Evolutionary conservation across 768 basidiomycete species (phyloP).

Genomic region (Pleurotus tuber-regium): DNA sequence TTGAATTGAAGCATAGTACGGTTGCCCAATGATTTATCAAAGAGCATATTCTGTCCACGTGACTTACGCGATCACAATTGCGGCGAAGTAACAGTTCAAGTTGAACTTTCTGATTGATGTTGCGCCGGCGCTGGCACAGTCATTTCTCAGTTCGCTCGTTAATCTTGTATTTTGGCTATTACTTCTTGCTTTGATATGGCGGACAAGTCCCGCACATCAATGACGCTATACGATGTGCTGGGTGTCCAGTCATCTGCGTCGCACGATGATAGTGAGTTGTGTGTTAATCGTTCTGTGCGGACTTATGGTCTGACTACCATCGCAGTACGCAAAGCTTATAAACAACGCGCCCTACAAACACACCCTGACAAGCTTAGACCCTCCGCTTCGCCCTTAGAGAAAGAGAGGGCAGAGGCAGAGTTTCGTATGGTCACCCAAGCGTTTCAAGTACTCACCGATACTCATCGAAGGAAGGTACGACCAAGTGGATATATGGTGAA

Average conservation of each 20-base stretch:
- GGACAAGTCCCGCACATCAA: conserved; percentile 2
- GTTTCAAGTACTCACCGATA: conserved; percentile 57
- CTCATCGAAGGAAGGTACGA: conserved; percentile 51
- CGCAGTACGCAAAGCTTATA: conserved; percentile 66
- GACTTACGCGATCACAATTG: neutral
- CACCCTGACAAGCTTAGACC: conserved; percentile 69
- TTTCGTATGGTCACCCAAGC: conserved; percentile 58
- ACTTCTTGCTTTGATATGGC: neutral
- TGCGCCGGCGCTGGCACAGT: conserved; percentile 5
- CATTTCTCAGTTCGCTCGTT: neutral
- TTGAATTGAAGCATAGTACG: too few species aligned
- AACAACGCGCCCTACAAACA: conserved; percentile 63
- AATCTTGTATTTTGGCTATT: neutral
- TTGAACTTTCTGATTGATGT: neutral
- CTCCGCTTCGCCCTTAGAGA: conserved; percentile 46
- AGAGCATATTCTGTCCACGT: neutral
- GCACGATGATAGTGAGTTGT: conserved; percentile 21
- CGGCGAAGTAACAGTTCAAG: neutral
- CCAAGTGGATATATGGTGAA: neutral
- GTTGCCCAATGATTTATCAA: too few species aligned
- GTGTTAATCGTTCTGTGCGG: neutral
- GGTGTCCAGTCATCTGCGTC: conserved; percentile 18
- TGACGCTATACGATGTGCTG: conserved; percentile 19
- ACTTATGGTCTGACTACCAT: neutral
- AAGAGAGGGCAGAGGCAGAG: conserved; percentile 49